These are phyloP conservation scores for Cichorium intybus DNA, from an alignment of 140 eudicot genomes.

Conservation along the genomic window DNA sequence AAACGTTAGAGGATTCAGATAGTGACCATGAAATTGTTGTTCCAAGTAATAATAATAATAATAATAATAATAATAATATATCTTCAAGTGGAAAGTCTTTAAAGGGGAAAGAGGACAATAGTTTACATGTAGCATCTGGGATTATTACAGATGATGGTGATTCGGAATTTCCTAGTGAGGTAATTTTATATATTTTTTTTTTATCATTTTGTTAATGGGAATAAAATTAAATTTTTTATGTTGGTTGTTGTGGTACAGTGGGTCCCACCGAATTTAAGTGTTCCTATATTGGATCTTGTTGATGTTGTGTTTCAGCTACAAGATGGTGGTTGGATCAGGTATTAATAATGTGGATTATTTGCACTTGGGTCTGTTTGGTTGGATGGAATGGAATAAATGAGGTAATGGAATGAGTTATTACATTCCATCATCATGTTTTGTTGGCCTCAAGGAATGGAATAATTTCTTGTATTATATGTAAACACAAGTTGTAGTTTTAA, in stretches of 20 bases:
- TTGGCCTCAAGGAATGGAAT: too few species aligned
- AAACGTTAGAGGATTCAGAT: slow-evolving; percentile 49
- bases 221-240: not conserved
- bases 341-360: slow-evolving; percentile 10
- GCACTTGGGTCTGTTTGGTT: too few species aligned
- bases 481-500: too few species aligned
- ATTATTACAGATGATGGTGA: slow-evolving; percentile 40
- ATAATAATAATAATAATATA: too few species aligned
- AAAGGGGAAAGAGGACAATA: slow-evolving; percentile 30
- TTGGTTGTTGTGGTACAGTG: slow-evolving; percentile 57
- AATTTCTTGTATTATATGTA: too few species aligned
- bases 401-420: too few species aligned
- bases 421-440: too few species aligned
- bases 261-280: slow-evolving; percentile 90
- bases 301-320: slow-evolving; percentile 97
- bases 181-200: too few species aligned
- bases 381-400: too few species aligned
- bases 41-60: slow-evolving; percentile 5
- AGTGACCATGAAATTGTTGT: slow-evolving; percentile 37
- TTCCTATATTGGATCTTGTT: slow-evolving; percentile 89
- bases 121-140: slow-evolving; percentile 32
- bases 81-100: slow-evolving; percentile 35
- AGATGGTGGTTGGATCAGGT: slow-evolving; percentile 99
- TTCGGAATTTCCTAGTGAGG: slow-evolving; percentile 80
- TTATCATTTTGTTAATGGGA: not conserved